Conservation (phyloP, 345 rosid species). For the Lepidium didymum region DNA sequence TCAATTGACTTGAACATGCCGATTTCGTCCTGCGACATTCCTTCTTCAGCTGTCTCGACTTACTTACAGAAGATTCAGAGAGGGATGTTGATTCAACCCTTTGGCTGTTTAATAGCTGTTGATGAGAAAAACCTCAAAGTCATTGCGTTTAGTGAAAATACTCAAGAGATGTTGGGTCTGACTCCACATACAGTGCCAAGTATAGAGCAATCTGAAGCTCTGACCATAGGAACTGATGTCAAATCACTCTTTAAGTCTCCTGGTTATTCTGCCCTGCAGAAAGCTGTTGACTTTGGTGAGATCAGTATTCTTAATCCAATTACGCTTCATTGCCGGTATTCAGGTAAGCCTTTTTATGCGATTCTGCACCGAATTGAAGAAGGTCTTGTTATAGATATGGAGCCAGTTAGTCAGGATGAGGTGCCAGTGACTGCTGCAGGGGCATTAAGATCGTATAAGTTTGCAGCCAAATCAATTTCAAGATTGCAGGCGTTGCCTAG, state of each 20-base stretch:
- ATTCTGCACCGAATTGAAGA: conserved; percentile 70
- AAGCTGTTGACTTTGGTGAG: conserved; percentile 60
- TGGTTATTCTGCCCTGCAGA: conserved; percentile 61
- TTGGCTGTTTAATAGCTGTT: conserved; percentile 71
- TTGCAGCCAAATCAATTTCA: conserved; percentile 77
- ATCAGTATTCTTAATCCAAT: conserved; percentile 69
- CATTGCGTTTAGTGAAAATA: conserved; percentile 67
- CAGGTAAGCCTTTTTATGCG: conserved; percentile 73
- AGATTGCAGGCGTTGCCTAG: conserved; percentile 71
- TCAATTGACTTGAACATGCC: conserved; percentile 49
- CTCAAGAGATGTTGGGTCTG: conserved; percentile 70
- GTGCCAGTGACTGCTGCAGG: conserved; percentile 80
- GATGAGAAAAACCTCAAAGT: conserved; percentile 54
- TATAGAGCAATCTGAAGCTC: conserved; percentile 60
- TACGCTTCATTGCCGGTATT: conserved; percentile 52
- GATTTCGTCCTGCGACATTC: conserved; percentile 48
- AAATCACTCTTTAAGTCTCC: conserved; percentile 49
- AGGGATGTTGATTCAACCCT: conserved; percentile 66
- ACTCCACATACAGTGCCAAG: conserved; percentile 68
- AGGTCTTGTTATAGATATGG: conserved; percentile 73
- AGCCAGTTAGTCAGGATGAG: conserved; percentile 75
- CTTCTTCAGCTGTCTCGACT: conserved; percentile 55
- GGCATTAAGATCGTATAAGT: conserved; percentile 71
- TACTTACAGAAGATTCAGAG: conserved; percentile 78
- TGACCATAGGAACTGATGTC: conserved; percentile 56